Evolutionary conservation across 768 basidiomycete species (phyloP), one percentile per base, ranked within the genome.

Genomic region (Nidularia sp.): DNA sequence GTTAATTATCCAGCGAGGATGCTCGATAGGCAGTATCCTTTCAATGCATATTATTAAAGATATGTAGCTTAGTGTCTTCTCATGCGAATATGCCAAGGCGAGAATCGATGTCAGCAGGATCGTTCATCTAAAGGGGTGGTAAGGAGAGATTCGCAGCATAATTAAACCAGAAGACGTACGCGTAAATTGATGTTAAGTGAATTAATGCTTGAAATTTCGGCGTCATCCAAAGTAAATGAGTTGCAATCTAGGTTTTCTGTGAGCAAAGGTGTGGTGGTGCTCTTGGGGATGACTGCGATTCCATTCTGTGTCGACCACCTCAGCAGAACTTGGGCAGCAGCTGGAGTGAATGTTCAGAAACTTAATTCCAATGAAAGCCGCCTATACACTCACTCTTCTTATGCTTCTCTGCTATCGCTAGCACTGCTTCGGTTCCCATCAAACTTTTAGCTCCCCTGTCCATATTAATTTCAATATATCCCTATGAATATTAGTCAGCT

Each of bases 251-350:
- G 55, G 66, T 90, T 90, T 62, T 83, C 67, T 13, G 61, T 59
- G 49, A 86, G 66, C 29, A 85, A 75, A 12, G 62, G 54, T 3
- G 55, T 48, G 56, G 72, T 59, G 63, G 81, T 82, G 47, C 76
- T 80, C 74, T 93, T 93, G 45, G 90, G 90, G 55, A 93, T 80
- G 44, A 91, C 83, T 34, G 84, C 83, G 53, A 90, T 75, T 7
- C 80, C 83, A 35, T 81, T 83, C 60, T 90, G 86, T 10, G 85
- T 86, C 1, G 87, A 81, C 90, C 90, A 93, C 57, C 88, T 78
- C 49, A 93, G 77, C 36, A 91, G 69, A 22, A 91, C 79, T 65
- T 91, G 88, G 5, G 87, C 86, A 3, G 81, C 64, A 43, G 76
- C 74, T 67, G 55, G 79, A 77, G 43, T 35, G 34, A 43, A 46